phyloP scores from a whole-genome alignment of 352 stramenopile genomes.

The Globisporangium lucens region DNA sequence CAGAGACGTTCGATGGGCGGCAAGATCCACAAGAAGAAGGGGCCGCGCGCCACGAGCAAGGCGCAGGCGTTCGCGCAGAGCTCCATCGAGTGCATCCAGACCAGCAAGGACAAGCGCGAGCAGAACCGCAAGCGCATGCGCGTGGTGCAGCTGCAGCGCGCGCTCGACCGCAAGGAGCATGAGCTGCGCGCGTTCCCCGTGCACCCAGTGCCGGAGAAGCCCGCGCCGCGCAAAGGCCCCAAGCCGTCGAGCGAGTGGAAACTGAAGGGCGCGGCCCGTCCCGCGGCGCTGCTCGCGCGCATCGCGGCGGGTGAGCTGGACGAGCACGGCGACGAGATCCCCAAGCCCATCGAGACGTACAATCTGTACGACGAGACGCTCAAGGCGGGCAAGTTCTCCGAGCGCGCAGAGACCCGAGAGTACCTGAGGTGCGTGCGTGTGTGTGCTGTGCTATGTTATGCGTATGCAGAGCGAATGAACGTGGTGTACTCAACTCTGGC shows the following conservation, averaged over 20 bases:
- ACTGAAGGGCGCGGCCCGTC: constrained; percentile 69
- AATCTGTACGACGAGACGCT: constrained; percentile 64
- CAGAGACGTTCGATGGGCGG: constrained; percentile 26
- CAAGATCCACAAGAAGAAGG: constrained; percentile 65
- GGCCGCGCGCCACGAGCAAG: constrained; percentile 42
- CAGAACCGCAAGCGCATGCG: constrained; percentile 71
- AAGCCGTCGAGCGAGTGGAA: constrained; percentile 68
- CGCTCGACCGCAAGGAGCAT: constrained; percentile 66
- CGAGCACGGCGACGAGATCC: constrained; percentile 69
- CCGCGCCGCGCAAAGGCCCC: constrained; percentile 49
- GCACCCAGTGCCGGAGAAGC: constrained; percentile 32
- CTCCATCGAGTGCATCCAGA: constrained; percentile 58
- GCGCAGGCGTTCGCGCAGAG: constrained; percentile 61
- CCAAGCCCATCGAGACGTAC: constrained; percentile 70
- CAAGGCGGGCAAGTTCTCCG: constrained; percentile 47
- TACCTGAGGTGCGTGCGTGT: constrained; percentile 49
- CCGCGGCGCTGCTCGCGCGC: constrained; percentile 63
- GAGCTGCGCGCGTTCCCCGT: constrained; percentile 60
- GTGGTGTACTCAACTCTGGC: not conserved
- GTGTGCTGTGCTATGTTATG: not conserved
- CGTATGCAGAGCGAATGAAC: not conserved
- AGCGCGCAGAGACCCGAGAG: constrained; percentile 60
- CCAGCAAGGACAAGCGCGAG: constrained; percentile 58
- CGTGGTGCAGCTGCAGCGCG: constrained; percentile 76
- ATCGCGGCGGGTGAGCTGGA: constrained; percentile 81